Evolutionary conservation across 139 green algal genomes (phyloP).

Genomic region (Chlorella ohadii): DNA sequence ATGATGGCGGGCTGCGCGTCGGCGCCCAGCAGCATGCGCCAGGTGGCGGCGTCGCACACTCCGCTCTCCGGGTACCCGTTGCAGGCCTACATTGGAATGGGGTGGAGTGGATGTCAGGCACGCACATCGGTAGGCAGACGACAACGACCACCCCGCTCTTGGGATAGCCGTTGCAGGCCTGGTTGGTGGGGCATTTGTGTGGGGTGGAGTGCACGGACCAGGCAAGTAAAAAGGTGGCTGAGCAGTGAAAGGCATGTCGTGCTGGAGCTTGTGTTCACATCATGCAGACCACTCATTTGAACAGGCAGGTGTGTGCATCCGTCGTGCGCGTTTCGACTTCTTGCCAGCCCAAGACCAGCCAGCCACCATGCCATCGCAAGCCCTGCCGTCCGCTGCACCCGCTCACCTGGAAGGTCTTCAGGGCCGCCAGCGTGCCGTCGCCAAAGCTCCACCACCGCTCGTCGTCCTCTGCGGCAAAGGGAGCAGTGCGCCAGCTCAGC

Average conservation of each 20-base stretch:
- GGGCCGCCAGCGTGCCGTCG: slow-evolving; percentile 51
- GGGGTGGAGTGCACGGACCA: no score
- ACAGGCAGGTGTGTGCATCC: no score
- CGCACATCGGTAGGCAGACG: background rate
- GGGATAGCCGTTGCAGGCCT: no score
- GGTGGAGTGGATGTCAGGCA: background rate
- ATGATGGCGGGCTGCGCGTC: slow-evolving; percentile 63
- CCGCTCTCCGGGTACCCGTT: slow-evolving; percentile 74
- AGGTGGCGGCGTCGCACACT: slow-evolving; percentile 69
- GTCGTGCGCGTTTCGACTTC: no score
- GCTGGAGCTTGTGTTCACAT: no score
- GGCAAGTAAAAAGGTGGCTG: no score
- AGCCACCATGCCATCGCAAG: no score
- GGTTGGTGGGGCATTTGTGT: no score
- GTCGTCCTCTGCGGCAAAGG: slow-evolving; percentile 62
- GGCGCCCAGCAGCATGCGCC: slow-evolving; percentile 67
- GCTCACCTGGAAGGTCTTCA: slow-evolving; percentile 67
- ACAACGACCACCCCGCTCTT: no score
- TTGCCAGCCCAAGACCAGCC: background rate
- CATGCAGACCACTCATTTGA: no score
- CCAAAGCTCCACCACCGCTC: slow-evolving; percentile 75
- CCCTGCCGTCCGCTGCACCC: background rate
- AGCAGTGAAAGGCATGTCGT: no score
- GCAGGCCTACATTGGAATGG: slow-evolving; percentile 66
- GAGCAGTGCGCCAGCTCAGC: no score